phyloP scores from a whole-genome alignment of 2,329 filamentous ascomycete genomes.

The Penicillium freii region DNA sequence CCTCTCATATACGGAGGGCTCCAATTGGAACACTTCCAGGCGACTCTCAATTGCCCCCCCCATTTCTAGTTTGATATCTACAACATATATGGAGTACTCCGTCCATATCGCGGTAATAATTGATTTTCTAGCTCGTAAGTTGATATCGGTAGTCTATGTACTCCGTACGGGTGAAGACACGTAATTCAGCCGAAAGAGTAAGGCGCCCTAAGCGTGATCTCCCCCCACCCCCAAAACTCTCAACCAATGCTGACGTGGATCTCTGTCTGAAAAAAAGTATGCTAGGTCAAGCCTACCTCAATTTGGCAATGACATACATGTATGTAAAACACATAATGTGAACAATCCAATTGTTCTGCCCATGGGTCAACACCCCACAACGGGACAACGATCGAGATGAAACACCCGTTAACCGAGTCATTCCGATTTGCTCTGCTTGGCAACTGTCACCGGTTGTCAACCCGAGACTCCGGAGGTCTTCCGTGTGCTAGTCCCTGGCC shows the following conservation, averaged over 20 bases:
- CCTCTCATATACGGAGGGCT: neutral
- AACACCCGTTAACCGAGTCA: slow-evolving; percentile 24
- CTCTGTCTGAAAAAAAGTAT: neutral
- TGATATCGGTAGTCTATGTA: neutral
- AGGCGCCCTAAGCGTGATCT: neutral
- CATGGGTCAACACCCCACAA: slow-evolving; percentile 18
- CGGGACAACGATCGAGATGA: slow-evolving; percentile 27
- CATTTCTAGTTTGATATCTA: neutral
- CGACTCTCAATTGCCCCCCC: neutral
- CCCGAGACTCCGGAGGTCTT: slow-evolving; percentile 20
- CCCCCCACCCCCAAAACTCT: neutral
- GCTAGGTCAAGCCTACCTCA: neutral
- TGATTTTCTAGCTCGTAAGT: neutral
- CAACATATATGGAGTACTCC: neutral
- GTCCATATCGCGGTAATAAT: neutral
- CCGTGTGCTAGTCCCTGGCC: slow-evolving; percentile 19
- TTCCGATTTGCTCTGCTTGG: slow-evolving; percentile 25
- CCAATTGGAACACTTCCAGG: neutral
- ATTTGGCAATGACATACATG: neutral
- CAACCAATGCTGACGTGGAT: neutral
- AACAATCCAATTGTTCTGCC: neutral
- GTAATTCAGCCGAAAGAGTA: neutral
- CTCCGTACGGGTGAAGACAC: no score
- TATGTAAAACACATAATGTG: neutral
- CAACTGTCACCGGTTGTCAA: slow-evolving; percentile 11